Evolutionary conservation across 169 alveolate genomes (phyloP).

Genomic region (Plasmodium gallinaceum): DNA sequence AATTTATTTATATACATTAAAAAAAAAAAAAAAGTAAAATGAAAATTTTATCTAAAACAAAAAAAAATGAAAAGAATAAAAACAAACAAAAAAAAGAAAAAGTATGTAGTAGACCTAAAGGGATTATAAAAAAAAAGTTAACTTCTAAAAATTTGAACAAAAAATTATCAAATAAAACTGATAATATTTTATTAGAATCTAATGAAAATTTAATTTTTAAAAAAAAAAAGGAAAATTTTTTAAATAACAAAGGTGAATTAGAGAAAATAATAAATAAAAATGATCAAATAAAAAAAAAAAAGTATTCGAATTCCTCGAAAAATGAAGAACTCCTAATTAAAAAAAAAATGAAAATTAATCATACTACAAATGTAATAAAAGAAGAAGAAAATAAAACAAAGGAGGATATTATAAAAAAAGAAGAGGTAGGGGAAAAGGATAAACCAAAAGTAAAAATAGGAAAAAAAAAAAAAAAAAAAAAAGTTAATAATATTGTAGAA

Average conservation of each 20-base stretch:
- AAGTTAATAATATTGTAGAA: background rate
- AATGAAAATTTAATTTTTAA: background rate
- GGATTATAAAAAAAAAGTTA: conserved; percentile 1
- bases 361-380: conserved; percentile 8
- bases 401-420: conserved; percentile 8
- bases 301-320: no score
- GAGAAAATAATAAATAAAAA: background rate
- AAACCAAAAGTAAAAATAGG: no score
- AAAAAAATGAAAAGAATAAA: conserved; percentile 5
- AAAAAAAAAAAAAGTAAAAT: no score
- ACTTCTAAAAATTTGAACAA: no score
- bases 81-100: background rate
- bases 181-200: background rate
- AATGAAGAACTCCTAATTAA: no score
- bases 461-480: conserved; percentile 14
- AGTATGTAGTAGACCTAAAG: conserved; percentile 4
- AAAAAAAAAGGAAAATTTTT: background rate
- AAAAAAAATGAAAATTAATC: background rate
- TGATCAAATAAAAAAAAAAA: conserved; percentile 1
- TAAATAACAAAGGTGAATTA: conserved; percentile 13
- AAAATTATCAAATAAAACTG: no score
- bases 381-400: background rate
- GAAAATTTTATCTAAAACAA: no score
- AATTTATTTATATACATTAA: no score
- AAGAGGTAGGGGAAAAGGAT: conserved; percentile 3